Percentiles rank a stretch among this genome's conserved stretches.
phyloP scores from a whole-genome alignment of 306 rosid species.

The Bauhinia variegata region DNA sequence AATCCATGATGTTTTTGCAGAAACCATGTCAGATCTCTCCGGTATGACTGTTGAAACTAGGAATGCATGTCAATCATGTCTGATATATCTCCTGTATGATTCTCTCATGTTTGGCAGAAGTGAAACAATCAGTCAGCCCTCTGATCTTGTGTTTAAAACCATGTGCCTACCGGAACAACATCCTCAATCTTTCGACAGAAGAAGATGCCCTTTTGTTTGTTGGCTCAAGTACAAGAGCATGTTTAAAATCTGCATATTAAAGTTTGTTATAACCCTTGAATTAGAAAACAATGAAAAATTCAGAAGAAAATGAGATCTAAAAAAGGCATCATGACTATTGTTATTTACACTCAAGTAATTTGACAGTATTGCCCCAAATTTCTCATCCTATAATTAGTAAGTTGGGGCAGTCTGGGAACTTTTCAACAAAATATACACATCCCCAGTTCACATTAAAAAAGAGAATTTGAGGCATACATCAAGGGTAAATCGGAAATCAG shows the following conservation, averaged over 20 bases:
- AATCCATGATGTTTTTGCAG: constrained; percentile 39
- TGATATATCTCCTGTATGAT: background rate
- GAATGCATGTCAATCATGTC: constrained; percentile 25
- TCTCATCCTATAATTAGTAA: constrained; percentile 11
- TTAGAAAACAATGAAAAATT: constrained; percentile 15
- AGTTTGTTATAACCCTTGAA: constrained; percentile 24
- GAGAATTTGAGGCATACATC: background rate
- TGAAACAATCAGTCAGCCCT: constrained; percentile 25
- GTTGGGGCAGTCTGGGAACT: constrained; percentile 1
- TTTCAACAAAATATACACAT: constrained; percentile 8
- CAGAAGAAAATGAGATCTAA: background rate
- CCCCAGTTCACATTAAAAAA: constrained; percentile 14
- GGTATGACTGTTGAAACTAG: constrained; percentile 34
- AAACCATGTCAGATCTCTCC: constrained; percentile 32
- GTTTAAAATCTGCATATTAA: constrained; percentile 68
- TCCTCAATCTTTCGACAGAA: constrained; percentile 76
- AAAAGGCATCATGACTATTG: background rate
- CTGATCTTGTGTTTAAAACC: constrained; percentile 19
- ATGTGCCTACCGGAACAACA: constrained; percentile 61
- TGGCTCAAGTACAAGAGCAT: constrained; percentile 96
- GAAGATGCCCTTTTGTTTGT: constrained; percentile 90
- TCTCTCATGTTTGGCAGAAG: background rate
- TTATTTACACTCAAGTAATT: constrained; percentile 3
- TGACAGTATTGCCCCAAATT: constrained; percentile 6
- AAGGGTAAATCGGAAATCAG: constrained; percentile 23